These are phyloP conservation scores for Pyronema omphalodes DNA, from an alignment of 495 filamentous ascomycete genomes.

Conservation along the genomic window DNA sequence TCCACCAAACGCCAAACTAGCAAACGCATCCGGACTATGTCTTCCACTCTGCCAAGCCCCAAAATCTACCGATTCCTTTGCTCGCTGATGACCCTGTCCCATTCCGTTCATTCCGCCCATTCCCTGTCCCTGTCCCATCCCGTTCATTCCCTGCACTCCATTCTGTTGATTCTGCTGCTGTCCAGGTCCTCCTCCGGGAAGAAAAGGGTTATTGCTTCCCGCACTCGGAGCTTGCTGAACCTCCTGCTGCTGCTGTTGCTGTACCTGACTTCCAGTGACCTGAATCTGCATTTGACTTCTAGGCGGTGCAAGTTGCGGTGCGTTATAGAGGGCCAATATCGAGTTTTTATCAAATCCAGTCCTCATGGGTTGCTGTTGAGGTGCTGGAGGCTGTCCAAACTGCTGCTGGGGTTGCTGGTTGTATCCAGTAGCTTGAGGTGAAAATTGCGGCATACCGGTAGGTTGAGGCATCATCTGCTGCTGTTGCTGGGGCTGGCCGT, in stretches of 20 bases:
- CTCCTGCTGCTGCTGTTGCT: conserved; percentile 20
- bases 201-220: conserved; percentile 25
- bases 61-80: conserved; percentile 77
- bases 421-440: not conserved
- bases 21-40: conserved; percentile 92
- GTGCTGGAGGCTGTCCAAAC: conserved; percentile 17
- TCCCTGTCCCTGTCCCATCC: too few species aligned
- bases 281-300: conserved; percentile 24
- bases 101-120: not conserved
- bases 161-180: conserved; percentile 2
- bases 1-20: conserved; percentile 50
- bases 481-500: conserved; percentile 10
- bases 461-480: conserved; percentile 9
- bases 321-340: conserved; percentile 75
- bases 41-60: conserved; percentile 48
- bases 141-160: too few species aligned
- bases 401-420: not conserved
- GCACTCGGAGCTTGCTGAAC: conserved; percentile 8
- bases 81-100: conserved; percentile 38
- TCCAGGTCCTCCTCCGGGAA: conserved; percentile 10
- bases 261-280: not conserved
- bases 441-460: too few species aligned
- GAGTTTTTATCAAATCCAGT: conserved; percentile 53
- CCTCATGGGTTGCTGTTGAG: conserved; percentile 23
- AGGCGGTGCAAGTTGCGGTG: conserved; percentile 49